A percentile compares a stretch with the other conserved stretches of the same genome.
These are phyloP conservation scores for Lactarius psammicola DNA, from an alignment of 768 basidiomycete genomes.

Conservation along the genomic window DNA sequence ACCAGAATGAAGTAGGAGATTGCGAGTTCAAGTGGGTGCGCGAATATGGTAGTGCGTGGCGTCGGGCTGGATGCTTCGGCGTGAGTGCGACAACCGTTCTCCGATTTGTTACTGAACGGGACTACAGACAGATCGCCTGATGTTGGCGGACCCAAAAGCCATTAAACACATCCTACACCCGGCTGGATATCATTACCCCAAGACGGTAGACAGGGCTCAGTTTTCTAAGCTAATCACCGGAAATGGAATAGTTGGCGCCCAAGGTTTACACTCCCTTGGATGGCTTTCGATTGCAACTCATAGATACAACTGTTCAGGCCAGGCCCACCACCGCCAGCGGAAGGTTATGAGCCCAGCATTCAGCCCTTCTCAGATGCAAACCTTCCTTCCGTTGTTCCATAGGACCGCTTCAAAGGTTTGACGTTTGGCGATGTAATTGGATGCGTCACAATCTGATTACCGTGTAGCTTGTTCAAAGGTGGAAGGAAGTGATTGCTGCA, in stretches of 20 bases:
- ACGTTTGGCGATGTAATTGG: background rate
- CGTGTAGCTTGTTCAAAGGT: conserved; percentile 31
- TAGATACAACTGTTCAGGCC: conserved; percentile 9
- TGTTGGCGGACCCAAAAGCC: conserved; percentile 25
- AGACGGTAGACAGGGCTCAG: conserved; percentile 12
- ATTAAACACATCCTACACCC: conserved; percentile 34
- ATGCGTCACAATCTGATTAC: background rate
- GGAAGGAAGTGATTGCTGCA: conserved; percentile 27
- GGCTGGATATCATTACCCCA: conserved; percentile 33
- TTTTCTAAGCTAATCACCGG: conserved; percentile 26
- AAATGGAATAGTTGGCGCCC: conserved; percentile 25
- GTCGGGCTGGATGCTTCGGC: conserved; percentile 27
- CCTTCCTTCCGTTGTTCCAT: conserved; percentile 32
- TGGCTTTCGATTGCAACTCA: background rate
- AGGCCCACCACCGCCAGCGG: conserved; percentile 30
- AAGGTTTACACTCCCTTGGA: conserved; percentile 20
- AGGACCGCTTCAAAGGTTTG: conserved; percentile 27
- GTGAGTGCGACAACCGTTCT: no score
- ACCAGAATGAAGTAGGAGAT: conserved; percentile 29
- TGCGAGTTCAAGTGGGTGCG: conserved; percentile 25
- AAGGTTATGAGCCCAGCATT: conserved; percentile 34
- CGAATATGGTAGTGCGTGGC: conserved; percentile 30
- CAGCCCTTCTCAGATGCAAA: conserved; percentile 28
- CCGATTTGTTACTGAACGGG: conserved; percentile 9
- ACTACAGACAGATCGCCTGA: conserved; percentile 9